Evolutionary conservation across 1,139 yeast genomes (phyloP).

Genomic region (Hanseniaspora sp.): DNA sequence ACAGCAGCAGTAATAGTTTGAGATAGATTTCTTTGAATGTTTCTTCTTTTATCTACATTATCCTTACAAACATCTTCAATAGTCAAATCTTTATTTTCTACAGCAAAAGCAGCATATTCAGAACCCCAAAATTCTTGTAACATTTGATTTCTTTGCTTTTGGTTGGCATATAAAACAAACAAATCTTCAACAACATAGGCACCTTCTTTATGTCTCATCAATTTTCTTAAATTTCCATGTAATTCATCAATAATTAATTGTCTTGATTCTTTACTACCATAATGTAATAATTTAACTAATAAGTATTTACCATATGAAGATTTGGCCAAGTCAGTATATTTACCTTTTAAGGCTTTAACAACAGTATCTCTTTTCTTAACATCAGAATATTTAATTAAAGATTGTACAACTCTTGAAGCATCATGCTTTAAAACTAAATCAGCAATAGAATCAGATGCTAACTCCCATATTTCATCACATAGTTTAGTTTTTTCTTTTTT

Average conservation of each 20-base stretch:
- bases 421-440: slow-evolving; percentile 92
- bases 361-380: slow-evolving; percentile 69
- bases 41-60: slow-evolving; percentile 70
- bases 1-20: slow-evolving; percentile 85
- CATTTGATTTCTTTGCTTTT: slow-evolving; percentile 80
- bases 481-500: slow-evolving; percentile 67
- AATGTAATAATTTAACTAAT: slow-evolving; percentile 77
- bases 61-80: slow-evolving; percentile 58
- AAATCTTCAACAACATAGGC: slow-evolving; percentile 97
- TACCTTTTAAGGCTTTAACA: slow-evolving; percentile 59
- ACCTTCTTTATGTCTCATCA: slow-evolving; percentile 96
- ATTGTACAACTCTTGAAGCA: slow-evolving; percentile 92
- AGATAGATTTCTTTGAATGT: slow-evolving; percentile 62
- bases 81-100: slow-evolving; percentile 51
- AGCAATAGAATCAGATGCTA: slow-evolving; percentile 61
- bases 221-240: slow-evolving; percentile 79
- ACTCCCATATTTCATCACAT: slow-evolving; percentile 75
- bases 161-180: slow-evolving; percentile 71
- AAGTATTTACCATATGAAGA: slow-evolving; percentile 89
- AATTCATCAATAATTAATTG: slow-evolving; percentile 67
- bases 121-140: slow-evolving; percentile 94
- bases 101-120: slow-evolving; percentile 86
- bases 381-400: slow-evolving; percentile 74
- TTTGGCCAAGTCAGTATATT: slow-evolving; percentile 72
- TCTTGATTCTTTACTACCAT: slow-evolving; percentile 76